A percentile compares a stretch with the other conserved stretches of the same genome.
These are phyloP conservation scores for Hericium erinaceus DNA, from an alignment of 768 basidiomycete genomes.

Conservation along the genomic window DNA sequence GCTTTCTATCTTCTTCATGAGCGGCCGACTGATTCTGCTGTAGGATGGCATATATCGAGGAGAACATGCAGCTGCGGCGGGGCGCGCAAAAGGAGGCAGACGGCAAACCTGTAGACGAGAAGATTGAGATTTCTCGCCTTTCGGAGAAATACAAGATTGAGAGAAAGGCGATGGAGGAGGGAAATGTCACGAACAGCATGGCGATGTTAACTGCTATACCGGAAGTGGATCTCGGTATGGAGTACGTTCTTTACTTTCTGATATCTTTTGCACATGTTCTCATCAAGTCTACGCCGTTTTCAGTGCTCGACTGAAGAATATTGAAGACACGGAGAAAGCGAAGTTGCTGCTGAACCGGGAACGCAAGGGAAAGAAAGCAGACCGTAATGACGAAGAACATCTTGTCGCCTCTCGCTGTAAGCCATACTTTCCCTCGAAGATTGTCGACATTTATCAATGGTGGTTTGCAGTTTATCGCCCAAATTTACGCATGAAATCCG, in stretches of 20 bases:
- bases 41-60: constrained; percentile 98
- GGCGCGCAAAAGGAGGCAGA: constrained; percentile 24
- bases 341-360: constrained; percentile 79
- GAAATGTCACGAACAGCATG: constrained; percentile 86
- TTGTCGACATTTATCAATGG: background rate
- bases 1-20: background rate
- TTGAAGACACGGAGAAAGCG: constrained; percentile 95
- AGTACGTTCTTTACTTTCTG: constrained; percentile 47
- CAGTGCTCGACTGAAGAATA: constrained; percentile 86
- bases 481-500: constrained; percentile 73
- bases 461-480: constrained; percentile 67
- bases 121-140: constrained; percentile 68
- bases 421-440: constrained; percentile 18
- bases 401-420: constrained; percentile 82
- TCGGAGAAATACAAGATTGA: constrained; percentile 56
- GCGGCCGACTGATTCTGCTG: background rate
- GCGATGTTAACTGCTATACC: constrained; percentile 98
- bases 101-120: constrained; percentile 28
- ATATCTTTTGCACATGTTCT: background rate
- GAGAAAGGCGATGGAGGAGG: constrained; percentile 59
- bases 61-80: constrained; percentile 74
- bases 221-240: constrained; percentile 97
- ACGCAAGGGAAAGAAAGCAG: constrained; percentile 40
- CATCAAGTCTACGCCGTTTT: background rate
- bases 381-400: constrained; percentile 65